Conservation (phyloP, 1,139 yeast species). For the Taphrina sp. region DNA sequence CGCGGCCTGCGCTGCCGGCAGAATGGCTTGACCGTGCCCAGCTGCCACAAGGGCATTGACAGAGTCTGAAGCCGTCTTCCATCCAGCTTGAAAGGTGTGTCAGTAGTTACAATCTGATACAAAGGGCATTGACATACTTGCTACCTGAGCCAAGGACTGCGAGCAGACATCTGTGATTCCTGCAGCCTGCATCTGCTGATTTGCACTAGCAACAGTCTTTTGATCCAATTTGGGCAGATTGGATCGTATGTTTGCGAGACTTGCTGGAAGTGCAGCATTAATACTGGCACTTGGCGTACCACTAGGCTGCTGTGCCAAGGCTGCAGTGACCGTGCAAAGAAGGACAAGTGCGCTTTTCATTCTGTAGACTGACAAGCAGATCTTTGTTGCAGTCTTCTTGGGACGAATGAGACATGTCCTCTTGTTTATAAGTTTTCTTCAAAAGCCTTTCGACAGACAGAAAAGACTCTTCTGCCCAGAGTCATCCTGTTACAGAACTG, state of each 20-base stretch:
- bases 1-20: conserved; percentile 30
- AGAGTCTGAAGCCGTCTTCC: conserved; percentile 25
- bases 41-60: conserved; percentile 12
- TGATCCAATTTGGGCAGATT: conserved; percentile 19
- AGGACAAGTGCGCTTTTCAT: no score
- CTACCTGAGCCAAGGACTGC: conserved; percentile 20
- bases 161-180: conserved; percentile 30
- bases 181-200: conserved; percentile 22
- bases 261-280: no score
- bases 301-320: neutral
- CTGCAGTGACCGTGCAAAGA: no score
- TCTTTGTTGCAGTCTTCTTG: no score
- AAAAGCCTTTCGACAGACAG: no score
- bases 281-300: neutral
- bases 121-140: conserved; percentile 3
- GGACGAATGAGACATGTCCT: no score
- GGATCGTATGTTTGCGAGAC: no score
- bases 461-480: no score
- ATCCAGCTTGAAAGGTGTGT: neutral
- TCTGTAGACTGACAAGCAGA: no score
- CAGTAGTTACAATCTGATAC: neutral
- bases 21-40: conserved; percentile 7
- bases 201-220: conserved; percentile 20
- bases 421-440: no score
- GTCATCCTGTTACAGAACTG: no score